Conservation (phyloP, 2,329 filamentous ascomycete species). For the Monosporascus sp. region DNA sequence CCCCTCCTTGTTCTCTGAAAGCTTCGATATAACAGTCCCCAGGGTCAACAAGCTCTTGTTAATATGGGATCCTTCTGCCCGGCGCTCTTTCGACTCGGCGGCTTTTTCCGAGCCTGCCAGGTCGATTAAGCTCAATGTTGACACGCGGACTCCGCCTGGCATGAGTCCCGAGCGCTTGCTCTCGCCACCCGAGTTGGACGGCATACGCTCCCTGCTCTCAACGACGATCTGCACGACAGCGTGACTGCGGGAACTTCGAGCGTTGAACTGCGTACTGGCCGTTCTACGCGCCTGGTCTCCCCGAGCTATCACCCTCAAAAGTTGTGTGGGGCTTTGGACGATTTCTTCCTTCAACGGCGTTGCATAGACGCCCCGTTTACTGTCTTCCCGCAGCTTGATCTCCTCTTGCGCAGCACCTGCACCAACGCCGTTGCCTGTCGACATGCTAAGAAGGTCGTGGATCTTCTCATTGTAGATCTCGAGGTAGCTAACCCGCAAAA, state of each 20-base stretch:
- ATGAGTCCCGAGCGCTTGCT: conserved; percentile 64
- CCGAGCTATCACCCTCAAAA: conserved; percentile 88
- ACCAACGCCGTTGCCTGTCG: conserved; percentile 51
- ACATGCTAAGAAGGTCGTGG: conserved; percentile 81
- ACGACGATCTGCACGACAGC: conserved; percentile 98
- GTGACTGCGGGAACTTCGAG: conserved; percentile 93
- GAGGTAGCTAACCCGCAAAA: conserved; percentile 92
- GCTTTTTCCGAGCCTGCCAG: conserved; percentile 93
- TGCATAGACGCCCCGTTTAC: conserved; percentile 93
- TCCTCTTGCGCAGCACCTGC: conserved; percentile 66
- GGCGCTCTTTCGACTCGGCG: conserved; percentile 88
- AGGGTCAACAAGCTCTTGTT: conserved; percentile 96
- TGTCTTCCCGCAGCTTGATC: conserved; percentile 94
- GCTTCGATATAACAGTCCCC: conserved; percentile 86
- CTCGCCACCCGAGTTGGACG: conserved; percentile 46
- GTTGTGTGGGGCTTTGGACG: conserved; percentile 92
- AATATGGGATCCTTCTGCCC: conserved; percentile 94
- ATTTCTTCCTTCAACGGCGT: conserved; percentile 97
- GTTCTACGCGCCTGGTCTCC: conserved; percentile 88
- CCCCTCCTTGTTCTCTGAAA: conserved; percentile 79
- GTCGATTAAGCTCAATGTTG: conserved; percentile 92
- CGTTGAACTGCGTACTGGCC: conserved; percentile 94
- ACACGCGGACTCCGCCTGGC: conserved; percentile 90
- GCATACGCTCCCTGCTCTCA: conserved; percentile 83
- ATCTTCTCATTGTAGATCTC: conserved; percentile 99